These are phyloP conservation scores for Fusarium sp. DNA, from an alignment of 2,329 filamentous ascomycete genomes.

Conservation along the genomic window DNA sequence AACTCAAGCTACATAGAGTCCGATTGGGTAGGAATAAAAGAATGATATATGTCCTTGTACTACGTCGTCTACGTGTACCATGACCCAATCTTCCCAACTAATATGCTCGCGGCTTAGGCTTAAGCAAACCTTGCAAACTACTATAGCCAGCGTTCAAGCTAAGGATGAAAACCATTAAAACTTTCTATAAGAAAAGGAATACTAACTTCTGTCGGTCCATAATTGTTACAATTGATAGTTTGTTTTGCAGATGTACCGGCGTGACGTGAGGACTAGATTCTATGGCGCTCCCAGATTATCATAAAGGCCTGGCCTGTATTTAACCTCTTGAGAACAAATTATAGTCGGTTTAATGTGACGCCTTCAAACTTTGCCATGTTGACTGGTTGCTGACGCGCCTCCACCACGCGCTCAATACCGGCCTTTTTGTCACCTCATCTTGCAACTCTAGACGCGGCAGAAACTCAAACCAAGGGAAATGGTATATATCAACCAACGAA, in stretches of 20 bases:
- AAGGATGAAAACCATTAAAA: too few species aligned
- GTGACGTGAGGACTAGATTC: fast-evolving
- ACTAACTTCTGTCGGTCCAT: fast-evolving
- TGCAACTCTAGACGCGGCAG: background rate
- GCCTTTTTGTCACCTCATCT: background rate
- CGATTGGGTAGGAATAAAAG: fast-evolving
- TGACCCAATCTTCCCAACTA: background rate
- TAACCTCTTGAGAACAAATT: fast-evolving
- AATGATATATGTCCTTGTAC: fast-evolving
- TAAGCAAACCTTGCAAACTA: fast-evolving
- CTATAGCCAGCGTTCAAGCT: background rate
- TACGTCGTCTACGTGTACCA: background rate
- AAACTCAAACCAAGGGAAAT: background rate
- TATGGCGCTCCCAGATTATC: fast-evolving
- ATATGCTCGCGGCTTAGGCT: background rate
- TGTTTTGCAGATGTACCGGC: fast-evolving
- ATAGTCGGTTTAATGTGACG: fast-evolving
- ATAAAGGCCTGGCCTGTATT: fast-evolving
- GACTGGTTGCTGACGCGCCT: background rate
- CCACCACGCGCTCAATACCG: background rate
- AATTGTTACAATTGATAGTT: fast-evolving
- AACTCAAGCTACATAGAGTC: fast-evolving
- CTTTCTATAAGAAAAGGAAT: background rate
- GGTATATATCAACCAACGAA: background rate
- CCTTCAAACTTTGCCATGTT: background rate